These are phyloP conservation scores for Benincasa hispida DNA, from an alignment of 306 rosid species.

Conservation along the genomic window DNA sequence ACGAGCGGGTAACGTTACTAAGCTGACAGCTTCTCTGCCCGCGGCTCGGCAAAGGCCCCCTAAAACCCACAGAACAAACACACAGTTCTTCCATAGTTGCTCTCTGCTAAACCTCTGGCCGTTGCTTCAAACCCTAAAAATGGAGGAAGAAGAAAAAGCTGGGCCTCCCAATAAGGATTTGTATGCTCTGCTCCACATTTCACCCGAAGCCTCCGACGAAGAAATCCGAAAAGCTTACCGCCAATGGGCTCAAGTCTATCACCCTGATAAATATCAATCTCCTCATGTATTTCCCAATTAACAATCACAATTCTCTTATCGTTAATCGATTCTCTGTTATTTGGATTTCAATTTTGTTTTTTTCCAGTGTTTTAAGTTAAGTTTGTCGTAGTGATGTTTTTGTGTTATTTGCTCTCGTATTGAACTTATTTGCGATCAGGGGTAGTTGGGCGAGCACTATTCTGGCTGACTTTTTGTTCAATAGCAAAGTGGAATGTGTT, in stretches of 20 bases:
- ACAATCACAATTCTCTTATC: neutral
- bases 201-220: conserved; percentile 93
- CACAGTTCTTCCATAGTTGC: neutral
- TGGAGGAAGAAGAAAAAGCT: conserved; percentile 27
- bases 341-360: neutral
- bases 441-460: neutral
- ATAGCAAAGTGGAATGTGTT: neutral
- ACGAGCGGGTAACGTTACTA: neutral
- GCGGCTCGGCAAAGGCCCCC: conserved; percentile 12
- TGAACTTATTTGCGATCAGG: neutral
- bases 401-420: neutral
- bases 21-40: neutral
- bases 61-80: conserved; percentile 4
- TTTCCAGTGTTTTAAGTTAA: neutral
- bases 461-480: neutral
- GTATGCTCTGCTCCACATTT: conserved; percentile 69
- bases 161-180: conserved; percentile 59
- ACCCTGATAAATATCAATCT: conserved; percentile 87
- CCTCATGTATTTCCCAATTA: conserved; percentile 31
- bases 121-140: conserved; percentile 29
- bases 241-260: conserved; percentile 95
- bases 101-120: conserved; percentile 6
- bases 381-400: neutral
- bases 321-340: neutral
- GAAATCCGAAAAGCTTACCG: conserved; percentile 94